Percentiles rank a stretch among this genome's conserved stretches.
phyloP scores from a whole-genome alignment of 2,329 filamentous ascomycete species.

The Penicillium polonicum region DNA sequence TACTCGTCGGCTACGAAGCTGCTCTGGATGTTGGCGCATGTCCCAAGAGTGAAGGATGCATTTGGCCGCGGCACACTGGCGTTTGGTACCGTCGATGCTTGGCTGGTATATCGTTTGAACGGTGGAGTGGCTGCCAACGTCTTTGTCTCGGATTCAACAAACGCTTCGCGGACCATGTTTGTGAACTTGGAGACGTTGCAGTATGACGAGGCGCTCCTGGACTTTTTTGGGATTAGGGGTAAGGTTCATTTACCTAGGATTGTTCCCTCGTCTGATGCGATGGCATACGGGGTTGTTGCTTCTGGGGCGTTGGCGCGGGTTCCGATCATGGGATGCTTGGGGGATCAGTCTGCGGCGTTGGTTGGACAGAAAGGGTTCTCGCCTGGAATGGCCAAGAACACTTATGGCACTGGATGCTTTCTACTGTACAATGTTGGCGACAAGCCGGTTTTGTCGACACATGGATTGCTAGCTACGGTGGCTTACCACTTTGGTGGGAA shows the following conservation, averaged over 20 bases:
- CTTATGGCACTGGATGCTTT: conserved; percentile 87
- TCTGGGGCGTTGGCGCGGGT: conserved; percentile 65
- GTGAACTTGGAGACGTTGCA: conserved; percentile 77
- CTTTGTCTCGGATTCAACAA: conserved; percentile 82
- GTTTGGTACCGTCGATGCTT: conserved; percentile 85
- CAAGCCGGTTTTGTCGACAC: conserved; percentile 78
- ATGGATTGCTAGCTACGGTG: conserved; percentile 79
- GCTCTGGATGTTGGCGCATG: conserved; percentile 74
- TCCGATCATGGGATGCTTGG: conserved; percentile 75
- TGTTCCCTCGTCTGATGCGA: conserved; percentile 71
- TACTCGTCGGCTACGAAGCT: conserved; percentile 86
- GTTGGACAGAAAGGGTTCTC: conserved; percentile 83
- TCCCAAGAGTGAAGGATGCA: conserved; percentile 66
- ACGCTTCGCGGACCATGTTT: conserved; percentile 90
- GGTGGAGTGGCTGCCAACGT: conserved; percentile 66
- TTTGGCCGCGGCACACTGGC: conserved; percentile 73
- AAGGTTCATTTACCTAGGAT: conserved; percentile 77
- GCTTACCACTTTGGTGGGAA: conserved; percentile 75
- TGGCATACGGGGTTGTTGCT: conserved; percentile 67
- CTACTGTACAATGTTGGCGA: conserved; percentile 83
- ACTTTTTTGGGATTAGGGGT: conserved; percentile 74
- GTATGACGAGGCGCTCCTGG: conserved; percentile 73
- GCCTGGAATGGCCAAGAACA: conserved; percentile 83
- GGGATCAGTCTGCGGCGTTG: conserved; percentile 81
- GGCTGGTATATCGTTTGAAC: conserved; percentile 79